Percentiles rank a stretch among this genome's conserved stretches.
These are phyloP conservation scores for Otatea glauca DNA, from an alignment of 176 grass and related monocot species.

Conservation along the genomic window DNA sequence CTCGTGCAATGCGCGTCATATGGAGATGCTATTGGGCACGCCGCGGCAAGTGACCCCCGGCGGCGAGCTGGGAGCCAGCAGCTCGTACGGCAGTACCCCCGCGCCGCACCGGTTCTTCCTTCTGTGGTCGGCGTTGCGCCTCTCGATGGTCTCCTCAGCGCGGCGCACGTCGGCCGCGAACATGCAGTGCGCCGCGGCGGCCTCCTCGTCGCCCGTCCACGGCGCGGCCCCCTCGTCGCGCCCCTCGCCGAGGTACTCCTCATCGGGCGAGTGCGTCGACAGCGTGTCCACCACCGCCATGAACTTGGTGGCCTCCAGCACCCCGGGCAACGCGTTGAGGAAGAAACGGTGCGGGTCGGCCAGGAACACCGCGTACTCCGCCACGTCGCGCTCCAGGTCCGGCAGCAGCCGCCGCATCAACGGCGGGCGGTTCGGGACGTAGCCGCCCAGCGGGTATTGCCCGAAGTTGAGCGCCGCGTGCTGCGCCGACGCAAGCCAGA, in stretches of 20 bases:
- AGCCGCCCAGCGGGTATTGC: constrained; percentile 91
- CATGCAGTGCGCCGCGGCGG: constrained; percentile 57
- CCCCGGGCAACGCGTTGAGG: constrained; percentile 83
- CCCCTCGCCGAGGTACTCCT: constrained; percentile 92
- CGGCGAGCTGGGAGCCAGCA: constrained; percentile 82
- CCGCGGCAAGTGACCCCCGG: constrained; percentile 93
- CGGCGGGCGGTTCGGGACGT: constrained; percentile 87
- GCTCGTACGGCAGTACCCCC: constrained; percentile 89
- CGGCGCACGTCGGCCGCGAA: constrained; percentile 69
- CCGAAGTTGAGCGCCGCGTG: constrained; percentile 97
- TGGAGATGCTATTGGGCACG: constrained; percentile 97
- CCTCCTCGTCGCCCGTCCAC: constrained; percentile 83
- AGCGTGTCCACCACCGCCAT: constrained; percentile 98
- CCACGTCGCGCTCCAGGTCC: constrained; percentile 69
- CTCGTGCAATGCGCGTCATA: constrained; percentile 39
- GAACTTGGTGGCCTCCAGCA: constrained; percentile 96
- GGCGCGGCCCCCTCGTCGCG: constrained; percentile 51
- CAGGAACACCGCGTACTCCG: constrained; percentile 69
- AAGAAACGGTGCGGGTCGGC: constrained; percentile 93
- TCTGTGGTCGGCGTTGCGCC: constrained; percentile 62
- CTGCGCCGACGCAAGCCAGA: constrained; percentile 97
- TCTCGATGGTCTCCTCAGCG: constrained; percentile 76
- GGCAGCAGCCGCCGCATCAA: constrained; percentile 93
- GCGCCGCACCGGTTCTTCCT: constrained; percentile 83
- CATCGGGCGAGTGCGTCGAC: constrained; percentile 96